A percentile compares a stretch with the other conserved stretches of the same genome.
These are phyloP conservation scores for Cladosporium colombiae DNA, from an alignment of 2,329 filamentous ascomycete species.

Conservation along the genomic window DNA sequence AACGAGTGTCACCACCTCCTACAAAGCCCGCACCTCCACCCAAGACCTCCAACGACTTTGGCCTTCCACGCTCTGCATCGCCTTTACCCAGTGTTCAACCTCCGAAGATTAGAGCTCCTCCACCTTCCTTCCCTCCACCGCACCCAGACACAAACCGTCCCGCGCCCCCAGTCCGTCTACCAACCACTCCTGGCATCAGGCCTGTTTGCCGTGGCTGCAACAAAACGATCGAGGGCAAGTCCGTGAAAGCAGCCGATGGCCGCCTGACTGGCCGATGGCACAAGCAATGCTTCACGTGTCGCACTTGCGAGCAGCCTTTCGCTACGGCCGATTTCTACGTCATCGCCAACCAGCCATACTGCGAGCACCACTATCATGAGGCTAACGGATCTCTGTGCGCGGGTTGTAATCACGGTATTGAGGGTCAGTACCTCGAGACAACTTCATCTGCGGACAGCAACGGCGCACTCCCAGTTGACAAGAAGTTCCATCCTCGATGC, in stretches of 20 bases:
- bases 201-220: constrained; percentile 83
- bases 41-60: constrained; percentile 20
- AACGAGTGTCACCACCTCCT: constrained; percentile 12
- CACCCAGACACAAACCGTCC: background rate
- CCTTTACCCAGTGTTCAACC: constrained; percentile 10
- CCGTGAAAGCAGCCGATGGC: constrained; percentile 89
- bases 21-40: constrained; percentile 19
- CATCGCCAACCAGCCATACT: constrained; percentile 81
- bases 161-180: constrained; percentile 10
- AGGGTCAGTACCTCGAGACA: constrained; percentile 90
- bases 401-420: constrained; percentile 79
- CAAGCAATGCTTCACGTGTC: constrained; percentile 91
- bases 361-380: constrained; percentile 87
- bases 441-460: constrained; percentile 18
- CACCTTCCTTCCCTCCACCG: constrained; percentile 15
- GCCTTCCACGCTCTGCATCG: constrained; percentile 23
- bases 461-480: constrained; percentile 37
- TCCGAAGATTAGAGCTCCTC: constrained; percentile 23
- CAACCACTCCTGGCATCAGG: constrained; percentile 43
- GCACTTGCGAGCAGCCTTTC: constrained; percentile 78
- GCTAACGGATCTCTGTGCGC: constrained; percentile 85
- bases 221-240: constrained; percentile 80
- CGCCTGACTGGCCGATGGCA: constrained; percentile 91
- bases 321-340: constrained; percentile 91
- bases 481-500: constrained; percentile 85